Evolutionary conservation across 441 rosid species (phyloP).

Genomic region (Brassica hybrid): DNA sequence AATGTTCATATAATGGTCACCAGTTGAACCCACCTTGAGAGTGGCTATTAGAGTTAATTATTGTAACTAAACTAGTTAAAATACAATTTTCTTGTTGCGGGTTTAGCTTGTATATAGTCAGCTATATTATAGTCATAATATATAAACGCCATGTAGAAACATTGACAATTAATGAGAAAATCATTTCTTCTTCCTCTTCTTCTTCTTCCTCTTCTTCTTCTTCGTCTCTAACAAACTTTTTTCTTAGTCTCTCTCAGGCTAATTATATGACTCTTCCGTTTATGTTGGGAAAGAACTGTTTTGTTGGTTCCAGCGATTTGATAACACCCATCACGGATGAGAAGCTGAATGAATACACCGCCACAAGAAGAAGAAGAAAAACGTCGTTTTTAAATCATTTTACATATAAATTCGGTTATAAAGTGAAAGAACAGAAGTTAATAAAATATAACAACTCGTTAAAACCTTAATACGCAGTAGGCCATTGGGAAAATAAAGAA

Average conservation of each 20-base stretch:
- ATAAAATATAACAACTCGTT: not conserved
- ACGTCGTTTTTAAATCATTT: not conserved
- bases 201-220: not conserved
- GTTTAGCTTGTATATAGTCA: not conserved
- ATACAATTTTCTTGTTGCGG: not conserved
- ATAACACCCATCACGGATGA: not conserved
- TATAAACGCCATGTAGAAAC: not conserved
- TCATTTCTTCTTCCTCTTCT: too few species aligned
- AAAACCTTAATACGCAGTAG: too few species aligned
- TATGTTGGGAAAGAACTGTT: not conserved
- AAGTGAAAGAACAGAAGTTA: not conserved
- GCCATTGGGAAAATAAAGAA: too few species aligned
- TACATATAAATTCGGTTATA: not conserved
- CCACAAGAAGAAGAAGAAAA: not conserved
- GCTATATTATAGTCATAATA: not conserved
- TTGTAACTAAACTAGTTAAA: not conserved
- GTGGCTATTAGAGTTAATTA: not conserved
- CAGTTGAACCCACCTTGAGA: not conserved
- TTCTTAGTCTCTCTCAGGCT: not conserved
- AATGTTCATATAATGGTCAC: too few species aligned
- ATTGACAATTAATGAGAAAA: not conserved
- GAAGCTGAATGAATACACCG: constrained; percentile 1
- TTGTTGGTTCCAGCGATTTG: not conserved
- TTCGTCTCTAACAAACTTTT: not conserved
- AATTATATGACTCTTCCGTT: not conserved